A percentile compares a stretch with the other conserved stretches of the same genome.
phyloP scores from a whole-genome alignment of 495 filamentous ascomycete species.

The Rostrohypoxylon terebratum region DNA sequence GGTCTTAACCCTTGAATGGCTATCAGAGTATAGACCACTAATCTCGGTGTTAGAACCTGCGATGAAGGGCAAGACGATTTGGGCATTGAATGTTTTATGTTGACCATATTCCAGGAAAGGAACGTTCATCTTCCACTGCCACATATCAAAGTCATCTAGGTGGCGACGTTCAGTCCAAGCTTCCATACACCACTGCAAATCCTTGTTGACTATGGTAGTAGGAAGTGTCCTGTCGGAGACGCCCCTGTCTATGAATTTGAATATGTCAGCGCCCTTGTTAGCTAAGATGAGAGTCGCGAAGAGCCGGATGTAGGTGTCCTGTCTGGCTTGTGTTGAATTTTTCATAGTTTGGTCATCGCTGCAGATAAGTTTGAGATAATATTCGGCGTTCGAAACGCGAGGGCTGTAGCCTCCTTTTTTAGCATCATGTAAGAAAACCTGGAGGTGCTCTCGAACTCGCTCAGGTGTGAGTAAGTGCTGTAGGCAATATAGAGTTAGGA shows the following conservation, averaged over 20 bases:
- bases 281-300: conserved; percentile 17
- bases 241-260: conserved; percentile 24
- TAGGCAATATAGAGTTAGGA: background rate
- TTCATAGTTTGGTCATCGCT: background rate
- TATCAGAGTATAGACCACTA: background rate
- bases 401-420: conserved; percentile 5
- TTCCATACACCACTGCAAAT: background rate
- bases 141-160: conserved; percentile 2
- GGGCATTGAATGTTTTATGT: conserved; percentile 1
- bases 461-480: background rate
- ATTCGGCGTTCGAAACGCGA: background rate
- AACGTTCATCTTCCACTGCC: conserved; percentile 23
- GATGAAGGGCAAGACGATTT: conserved; percentile 6
- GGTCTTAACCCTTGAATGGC: background rate
- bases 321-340: background rate
- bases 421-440: background rate
- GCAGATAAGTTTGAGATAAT: conserved; percentile 21
- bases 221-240: conserved; percentile 1
- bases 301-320: conserved; percentile 17
- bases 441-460: background rate
- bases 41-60: background rate
- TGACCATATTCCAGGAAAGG: conserved; percentile 8
- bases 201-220: background rate
- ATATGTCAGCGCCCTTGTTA: conserved; percentile 1
- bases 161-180: background rate